Evolutionary conservation across 352 stramenopile genomes (phyloP), one percentile per base, ranked within the genome.

Genomic region (Nothophytophthora sp.): DNA sequence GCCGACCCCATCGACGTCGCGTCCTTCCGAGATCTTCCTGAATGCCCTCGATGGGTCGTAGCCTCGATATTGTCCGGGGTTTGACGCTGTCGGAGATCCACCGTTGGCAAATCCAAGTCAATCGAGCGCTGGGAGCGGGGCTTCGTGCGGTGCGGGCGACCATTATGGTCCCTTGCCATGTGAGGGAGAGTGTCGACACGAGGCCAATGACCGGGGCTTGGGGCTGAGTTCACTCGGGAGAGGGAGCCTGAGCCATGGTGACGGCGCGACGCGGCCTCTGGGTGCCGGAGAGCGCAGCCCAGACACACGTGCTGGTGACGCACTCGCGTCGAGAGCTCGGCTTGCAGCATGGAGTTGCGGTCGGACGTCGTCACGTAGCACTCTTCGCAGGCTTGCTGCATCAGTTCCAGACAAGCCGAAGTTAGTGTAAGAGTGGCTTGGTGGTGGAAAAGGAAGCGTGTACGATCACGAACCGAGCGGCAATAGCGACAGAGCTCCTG

Each of bases 401-500:
- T 24, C 18, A 44, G 4, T 38, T 28, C 2, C 24, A 43, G 20
- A 55, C 12, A 39, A 27, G 37, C 16, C 6, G 7, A 2, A 32
- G 35, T 47, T 43, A 64, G 22, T 27, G 30, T 8, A 33, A 16
- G 24, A 16, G 29, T 27, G 15, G 28, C 44, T 52, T 10, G 43
- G 40, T 11, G 32, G 1, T 30, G 25, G 42, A 22, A 0, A 4
- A 43, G 32, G 27, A 12, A 27, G 16, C 39, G 8, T 38, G 22
- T n/a, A 28, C 0, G 11, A 22, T 9, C 19, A 19, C 53, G 10
- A 23, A 70, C 62, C 37, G 42, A 64, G 51, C 57, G 38, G 44
- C 62, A 71, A 47, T 64, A 67, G 32, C 50, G 51, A 55, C 61
- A 66, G 38, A 66, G 49, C 30, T 62, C 61, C 22, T 67, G 43